Evolutionary conservation across 176 grass and related monocot species (phyloP).

Genomic region (Thalia dealbata): DNA sequence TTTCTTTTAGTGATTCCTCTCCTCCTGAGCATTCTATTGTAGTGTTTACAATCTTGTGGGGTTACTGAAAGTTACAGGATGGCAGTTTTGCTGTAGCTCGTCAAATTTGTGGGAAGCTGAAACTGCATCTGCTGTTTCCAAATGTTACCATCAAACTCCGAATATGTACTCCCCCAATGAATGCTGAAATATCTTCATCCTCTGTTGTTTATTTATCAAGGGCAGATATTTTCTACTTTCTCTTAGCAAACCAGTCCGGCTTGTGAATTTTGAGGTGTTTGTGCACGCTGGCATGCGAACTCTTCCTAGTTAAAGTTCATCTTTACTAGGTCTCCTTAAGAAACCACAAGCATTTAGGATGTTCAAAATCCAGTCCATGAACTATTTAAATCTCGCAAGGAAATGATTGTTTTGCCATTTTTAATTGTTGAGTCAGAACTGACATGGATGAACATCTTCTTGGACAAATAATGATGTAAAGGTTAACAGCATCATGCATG

Average conservation of each 20-base stretch:
- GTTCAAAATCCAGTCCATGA: too few relatives aligned
- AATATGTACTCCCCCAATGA: not conserved
- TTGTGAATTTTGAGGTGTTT: too few relatives aligned
- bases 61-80: not conserved
- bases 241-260: not conserved
- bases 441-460: not conserved
- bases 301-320: too few relatives aligned
- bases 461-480: not conserved
- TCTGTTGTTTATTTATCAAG: slow-evolving; percentile 1
- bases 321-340: too few relatives aligned
- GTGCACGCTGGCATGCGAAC: too few relatives aligned
- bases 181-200: not conserved
- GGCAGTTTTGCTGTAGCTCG: not conserved
- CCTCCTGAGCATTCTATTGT: not conserved
- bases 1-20: slow-evolving; percentile 15
- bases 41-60: not conserved
- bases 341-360: too few relatives aligned
- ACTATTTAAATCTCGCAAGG: too few relatives aligned
- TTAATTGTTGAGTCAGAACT: too few relatives aligned
- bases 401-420: too few relatives aligned
- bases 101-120: not conserved
- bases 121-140: too few relatives aligned
- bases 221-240: not conserved
- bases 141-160: not conserved
- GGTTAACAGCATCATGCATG: too few relatives aligned